These are phyloP conservation scores for Phaeosphaeriaceae sp. DNA, from an alignment of 2,329 filamentous ascomycete species.

Conservation along the genomic window DNA sequence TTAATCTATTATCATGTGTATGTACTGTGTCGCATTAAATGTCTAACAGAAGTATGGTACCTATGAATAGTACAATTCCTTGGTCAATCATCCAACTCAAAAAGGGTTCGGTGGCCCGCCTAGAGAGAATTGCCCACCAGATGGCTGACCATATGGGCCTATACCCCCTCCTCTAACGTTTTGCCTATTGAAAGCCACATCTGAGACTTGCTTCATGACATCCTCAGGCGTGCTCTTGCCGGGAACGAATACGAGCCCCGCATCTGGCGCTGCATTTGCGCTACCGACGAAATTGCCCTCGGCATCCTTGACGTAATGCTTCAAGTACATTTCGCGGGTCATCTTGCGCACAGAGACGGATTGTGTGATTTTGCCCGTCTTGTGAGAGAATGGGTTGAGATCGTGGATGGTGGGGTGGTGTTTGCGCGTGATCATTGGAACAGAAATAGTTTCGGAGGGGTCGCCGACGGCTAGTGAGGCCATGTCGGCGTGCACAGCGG, in stretches of 20 bases:
- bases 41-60: no score
- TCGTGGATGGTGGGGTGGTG: conserved; percentile 14
- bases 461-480: conserved; percentile 9
- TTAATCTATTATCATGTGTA: no score
- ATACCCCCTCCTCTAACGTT: conserved; percentile 13
- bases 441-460: conserved; percentile 18
- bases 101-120: no score
- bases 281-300: conserved; percentile 39
- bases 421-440: conserved; percentile 18
- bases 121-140: neutral
- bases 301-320: conserved; percentile 38
- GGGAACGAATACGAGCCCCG: conserved; percentile 36
- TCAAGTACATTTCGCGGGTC: conserved; percentile 33
- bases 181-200: conserved; percentile 33
- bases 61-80: no score
- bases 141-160: conserved; percentile 12
- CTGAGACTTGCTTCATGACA: conserved; percentile 32
- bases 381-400: conserved; percentile 20
- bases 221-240: conserved; percentile 37
- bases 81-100: no score
- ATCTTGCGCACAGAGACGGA: conserved; percentile 14
- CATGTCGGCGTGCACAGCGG: conserved; percentile 2
- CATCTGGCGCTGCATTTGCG: conserved; percentile 28
- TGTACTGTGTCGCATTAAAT: no score
- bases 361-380: conserved; percentile 9